Percentiles rank a stretch among this genome's conserved stretches.
These are phyloP conservation scores for Moniliophthora roreri DNA, from an alignment of 1,284 basidiomycete genomes.

Conservation along the genomic window DNA sequence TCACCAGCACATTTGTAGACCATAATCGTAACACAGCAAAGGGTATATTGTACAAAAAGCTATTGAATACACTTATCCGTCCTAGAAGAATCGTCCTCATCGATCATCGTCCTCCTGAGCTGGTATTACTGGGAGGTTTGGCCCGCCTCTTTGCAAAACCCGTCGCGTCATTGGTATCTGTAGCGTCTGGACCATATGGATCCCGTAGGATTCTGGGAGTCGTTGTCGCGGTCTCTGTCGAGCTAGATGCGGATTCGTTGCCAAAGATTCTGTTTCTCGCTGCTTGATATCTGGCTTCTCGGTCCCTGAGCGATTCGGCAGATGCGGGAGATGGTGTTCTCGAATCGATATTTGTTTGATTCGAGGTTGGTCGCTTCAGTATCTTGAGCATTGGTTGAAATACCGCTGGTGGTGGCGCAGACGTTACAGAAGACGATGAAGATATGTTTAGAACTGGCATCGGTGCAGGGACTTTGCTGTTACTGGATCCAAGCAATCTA, in stretches of 20 bases:
- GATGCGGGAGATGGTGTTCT: constrained; percentile 22
- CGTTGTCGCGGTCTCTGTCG: neutral
- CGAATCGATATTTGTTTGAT: constrained; percentile 16
- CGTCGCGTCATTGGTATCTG: neutral
- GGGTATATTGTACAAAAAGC: too few species aligned
- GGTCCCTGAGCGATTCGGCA: constrained; percentile 34
- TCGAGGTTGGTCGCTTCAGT: constrained; percentile 40
- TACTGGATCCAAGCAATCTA: constrained; percentile 26
- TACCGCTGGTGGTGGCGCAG: constrained; percentile 34
- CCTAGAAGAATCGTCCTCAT: too few species aligned
- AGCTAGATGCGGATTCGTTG: neutral
- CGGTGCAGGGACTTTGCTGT: constrained; percentile 36
- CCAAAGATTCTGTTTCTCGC: constrained; percentile 47
- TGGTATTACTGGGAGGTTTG: neutral
- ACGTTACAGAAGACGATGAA: constrained; percentile 23
- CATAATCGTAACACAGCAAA: too few species aligned
- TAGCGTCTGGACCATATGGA: neutral
- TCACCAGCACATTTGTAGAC: too few species aligned
- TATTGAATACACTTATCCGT: too few species aligned
- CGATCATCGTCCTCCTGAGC: too few species aligned
- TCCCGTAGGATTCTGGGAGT: neutral
- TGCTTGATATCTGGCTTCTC: constrained; percentile 42
- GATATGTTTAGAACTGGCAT: constrained; percentile 40
- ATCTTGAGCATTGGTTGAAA: constrained; percentile 43
- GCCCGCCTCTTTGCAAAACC: neutral